These are phyloP conservation scores for Alternaria solani DNA, from an alignment of 2,329 filamentous ascomycete genomes.

Conservation along the genomic window DNA sequence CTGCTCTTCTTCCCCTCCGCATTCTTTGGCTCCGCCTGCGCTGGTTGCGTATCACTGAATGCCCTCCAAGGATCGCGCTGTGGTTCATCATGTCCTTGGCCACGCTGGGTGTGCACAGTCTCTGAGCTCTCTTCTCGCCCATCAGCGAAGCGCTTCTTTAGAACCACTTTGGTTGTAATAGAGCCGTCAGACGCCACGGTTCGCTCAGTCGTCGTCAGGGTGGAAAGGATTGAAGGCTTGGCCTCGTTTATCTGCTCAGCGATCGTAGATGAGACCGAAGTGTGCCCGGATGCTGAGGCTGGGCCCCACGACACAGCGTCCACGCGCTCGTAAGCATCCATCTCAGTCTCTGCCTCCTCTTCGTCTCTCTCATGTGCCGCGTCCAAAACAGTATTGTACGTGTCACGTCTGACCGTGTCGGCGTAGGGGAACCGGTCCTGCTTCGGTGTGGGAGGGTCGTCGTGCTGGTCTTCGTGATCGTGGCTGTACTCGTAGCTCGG, in stretches of 20 bases:
- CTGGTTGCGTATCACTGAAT: slow-evolving; percentile 17
- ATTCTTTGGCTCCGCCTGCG: slow-evolving; percentile 8
- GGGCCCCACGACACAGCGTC: slow-evolving; percentile 3
- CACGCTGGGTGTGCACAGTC: slow-evolving; percentile 57
- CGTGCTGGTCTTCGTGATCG: slow-evolving; percentile 44
- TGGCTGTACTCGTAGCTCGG: slow-evolving; percentile 45
- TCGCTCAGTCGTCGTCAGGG: slow-evolving; percentile 65
- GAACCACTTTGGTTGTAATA: slow-evolving; percentile 63
- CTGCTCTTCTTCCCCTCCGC: slow-evolving; percentile 26
- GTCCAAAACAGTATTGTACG: background rate
- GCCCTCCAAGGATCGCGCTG: slow-evolving; percentile 22
- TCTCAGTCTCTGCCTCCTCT: slow-evolving; percentile 52
- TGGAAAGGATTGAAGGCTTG: slow-evolving; percentile 59
- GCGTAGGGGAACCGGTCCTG: slow-evolving; percentile 13
- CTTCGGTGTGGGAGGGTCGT: slow-evolving; percentile 45
- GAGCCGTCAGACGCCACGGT: slow-evolving; percentile 65
- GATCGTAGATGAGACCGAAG: background rate
- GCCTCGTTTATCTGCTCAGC: slow-evolving; percentile 26
- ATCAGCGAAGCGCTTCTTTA: slow-evolving; percentile 67
- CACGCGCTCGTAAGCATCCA: slow-evolving; percentile 63
- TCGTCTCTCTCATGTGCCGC: background rate
- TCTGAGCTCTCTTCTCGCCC: slow-evolving; percentile 67
- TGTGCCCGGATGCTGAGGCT: slow-evolving; percentile 13
- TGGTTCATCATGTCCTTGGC: slow-evolving; percentile 25
- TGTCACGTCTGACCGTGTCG: slow-evolving; percentile 1